These are phyloP conservation scores for Crithidia bombi DNA, from an alignment of 208 protist species.

Conservation along the genomic window DNA sequence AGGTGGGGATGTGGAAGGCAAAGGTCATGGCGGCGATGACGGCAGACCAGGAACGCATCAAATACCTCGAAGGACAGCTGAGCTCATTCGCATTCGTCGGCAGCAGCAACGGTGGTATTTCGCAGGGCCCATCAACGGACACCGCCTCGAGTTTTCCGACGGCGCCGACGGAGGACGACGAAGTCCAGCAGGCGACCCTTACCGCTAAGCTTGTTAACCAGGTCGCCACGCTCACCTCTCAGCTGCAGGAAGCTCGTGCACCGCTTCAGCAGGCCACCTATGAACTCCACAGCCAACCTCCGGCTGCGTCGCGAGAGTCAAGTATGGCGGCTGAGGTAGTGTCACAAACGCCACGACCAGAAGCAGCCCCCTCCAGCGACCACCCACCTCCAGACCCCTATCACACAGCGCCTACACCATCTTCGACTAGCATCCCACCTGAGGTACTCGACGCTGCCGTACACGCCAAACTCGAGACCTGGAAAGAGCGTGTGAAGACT, in stretches of 20 bases:
- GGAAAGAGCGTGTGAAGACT: conserved; percentile 42
- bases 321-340: not conserved
- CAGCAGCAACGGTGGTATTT: not conserved
- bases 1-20: conserved; percentile 44
- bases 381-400: not conserved
- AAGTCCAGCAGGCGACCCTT: not conserved
- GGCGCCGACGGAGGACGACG: not conserved
- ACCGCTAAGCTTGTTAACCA: not conserved
- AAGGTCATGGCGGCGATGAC: conserved; percentile 42
- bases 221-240: not conserved
- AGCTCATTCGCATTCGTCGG: too few relatives aligned
- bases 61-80: conserved; percentile 21
- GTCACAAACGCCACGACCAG: too few relatives aligned
- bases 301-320: not conserved
- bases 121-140: not conserved
- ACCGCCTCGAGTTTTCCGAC: not conserved
- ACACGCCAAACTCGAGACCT: conserved; percentile 33
- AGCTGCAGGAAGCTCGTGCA: not conserved
- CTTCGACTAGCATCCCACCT: conserved; percentile 5
- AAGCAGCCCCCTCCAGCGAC: too few relatives aligned
- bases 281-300: not conserved
- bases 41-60: conserved; percentile 39
- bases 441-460: conserved; percentile 32
- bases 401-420: not conserved
- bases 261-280: not conserved